Evolutionary conservation across 164 flowering plant genomes (phyloP).

Genomic region (Macadamia integrifolia): DNA sequence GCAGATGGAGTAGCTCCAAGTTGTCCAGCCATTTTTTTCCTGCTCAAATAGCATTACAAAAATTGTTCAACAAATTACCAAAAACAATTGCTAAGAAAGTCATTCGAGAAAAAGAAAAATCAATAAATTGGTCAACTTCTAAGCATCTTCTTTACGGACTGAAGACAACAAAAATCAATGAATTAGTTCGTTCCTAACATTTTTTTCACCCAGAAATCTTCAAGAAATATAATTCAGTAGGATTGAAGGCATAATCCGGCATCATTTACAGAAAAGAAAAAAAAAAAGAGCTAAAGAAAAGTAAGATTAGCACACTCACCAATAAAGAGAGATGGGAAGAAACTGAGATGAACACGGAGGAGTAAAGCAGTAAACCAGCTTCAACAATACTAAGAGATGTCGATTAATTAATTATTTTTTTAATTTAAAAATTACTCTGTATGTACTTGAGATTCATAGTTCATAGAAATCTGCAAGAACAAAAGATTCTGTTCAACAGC

Average conservation of each 20-base stretch:
- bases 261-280: too few species aligned
- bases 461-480: slow-evolving; percentile 8
- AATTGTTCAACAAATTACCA: background rate
- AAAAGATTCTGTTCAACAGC: background rate
- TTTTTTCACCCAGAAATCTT: too few species aligned
- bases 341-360: background rate
- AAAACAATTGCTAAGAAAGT: background rate
- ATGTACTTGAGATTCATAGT: background rate
- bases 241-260: too few species aligned
- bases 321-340: background rate
- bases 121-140: too few species aligned
- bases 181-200: too few species aligned
- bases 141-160: too few species aligned
- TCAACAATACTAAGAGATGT: background rate
- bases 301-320: background rate
- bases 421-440: background rate
- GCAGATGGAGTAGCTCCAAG: slow-evolving; percentile 27
- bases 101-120: background rate
- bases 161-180: too few species aligned
- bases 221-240: too few species aligned
- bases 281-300: background rate
- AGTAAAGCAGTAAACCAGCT: background rate
- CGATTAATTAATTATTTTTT: slow-evolving; percentile 3
- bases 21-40: slow-evolving; percentile 55
- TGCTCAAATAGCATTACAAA: slow-evolving; percentile 4